Evolutionary conservation across 2,329 filamentous ascomycete species (phyloP).

Genomic region (Aspergillus felis): DNA sequence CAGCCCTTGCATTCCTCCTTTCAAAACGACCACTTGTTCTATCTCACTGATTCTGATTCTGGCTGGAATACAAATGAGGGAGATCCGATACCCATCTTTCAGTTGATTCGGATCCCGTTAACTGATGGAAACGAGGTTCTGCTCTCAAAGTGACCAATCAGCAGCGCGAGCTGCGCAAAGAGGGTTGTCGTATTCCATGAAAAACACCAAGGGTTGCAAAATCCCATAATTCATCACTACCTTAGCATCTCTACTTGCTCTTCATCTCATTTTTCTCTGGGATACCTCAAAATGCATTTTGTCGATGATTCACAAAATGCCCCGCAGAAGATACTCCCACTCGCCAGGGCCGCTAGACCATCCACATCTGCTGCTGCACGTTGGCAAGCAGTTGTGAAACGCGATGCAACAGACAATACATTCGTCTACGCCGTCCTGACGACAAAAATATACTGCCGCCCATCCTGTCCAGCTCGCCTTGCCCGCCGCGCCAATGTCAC

Average conservation of each 20-base stretch:
- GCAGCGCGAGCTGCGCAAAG: background rate
- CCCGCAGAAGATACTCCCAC: constrained; percentile 22
- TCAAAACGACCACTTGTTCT: background rate
- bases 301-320: background rate
- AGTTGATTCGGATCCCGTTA: background rate
- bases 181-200: background rate
- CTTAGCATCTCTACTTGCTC: background rate
- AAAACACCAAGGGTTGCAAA: background rate
- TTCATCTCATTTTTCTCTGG: background rate
- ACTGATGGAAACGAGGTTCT: constrained; percentile 6
- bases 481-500: constrained; percentile 54
- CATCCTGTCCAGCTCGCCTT: constrained; percentile 55
- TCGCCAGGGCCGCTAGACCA: constrained; percentile 10
- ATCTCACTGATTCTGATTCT: background rate
- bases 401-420: constrained; percentile 41
- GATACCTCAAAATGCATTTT: constrained; percentile 4
- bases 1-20: background rate
- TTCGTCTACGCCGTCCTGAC: constrained; percentile 58
- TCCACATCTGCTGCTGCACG: constrained; percentile 29
- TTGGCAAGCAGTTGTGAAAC: constrained; percentile 44
- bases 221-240: background rate
- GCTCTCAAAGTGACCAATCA: constrained; percentile 37
- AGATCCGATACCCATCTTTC: background rate
- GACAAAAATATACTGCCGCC: constrained; percentile 55
- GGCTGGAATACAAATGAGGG: background rate